A percentile compares a stretch with the other conserved stretches of the same genome.
phyloP scores from a whole-genome alignment of 805 yeast genomes.

The Kuraishia capsulata region DNA sequence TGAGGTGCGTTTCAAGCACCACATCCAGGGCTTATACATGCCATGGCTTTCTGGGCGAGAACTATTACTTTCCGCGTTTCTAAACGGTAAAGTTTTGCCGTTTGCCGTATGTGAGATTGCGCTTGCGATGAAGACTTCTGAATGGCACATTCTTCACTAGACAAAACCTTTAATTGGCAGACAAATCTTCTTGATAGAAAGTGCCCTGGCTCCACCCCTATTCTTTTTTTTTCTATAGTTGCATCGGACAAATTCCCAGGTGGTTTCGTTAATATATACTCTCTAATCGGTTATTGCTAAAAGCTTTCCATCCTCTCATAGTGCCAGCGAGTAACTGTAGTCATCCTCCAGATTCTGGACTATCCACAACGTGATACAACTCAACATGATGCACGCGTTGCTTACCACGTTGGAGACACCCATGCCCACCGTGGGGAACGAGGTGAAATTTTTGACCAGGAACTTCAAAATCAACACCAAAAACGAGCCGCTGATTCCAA shows the following conservation, averaged over 20 bases:
- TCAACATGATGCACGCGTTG: slow-evolving; percentile 71
- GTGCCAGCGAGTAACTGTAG: slow-evolving; percentile 81
- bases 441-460: slow-evolving; percentile 59
- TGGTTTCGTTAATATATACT: background rate
- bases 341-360: slow-evolving; percentile 96
- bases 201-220: background rate
- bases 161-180: background rate
- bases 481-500: slow-evolving; percentile 88
- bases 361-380: slow-evolving; percentile 86
- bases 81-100: too few species aligned
- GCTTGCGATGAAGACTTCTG: too few species aligned
- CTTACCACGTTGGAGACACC: slow-evolving; percentile 83
- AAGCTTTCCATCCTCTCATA: slow-evolving; percentile 8
- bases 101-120: too few species aligned
- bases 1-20: background rate
- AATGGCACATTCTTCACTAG: too few species aligned
- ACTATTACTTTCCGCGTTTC: too few species aligned
- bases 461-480: slow-evolving; percentile 83
- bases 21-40: too few species aligned
- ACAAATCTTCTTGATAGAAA: background rate
- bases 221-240: slow-evolving; percentile 3
- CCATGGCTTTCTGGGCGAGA: too few species aligned
- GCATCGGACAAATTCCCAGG: background rate
- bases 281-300: background rate
- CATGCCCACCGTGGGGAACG: slow-evolving; percentile 89